A percentile compares a stretch with the other conserved stretches of the same genome.
These are phyloP conservation scores for Ramaria sp. DNA, from an alignment of 768 basidiomycete species.

Conservation along the genomic window DNA sequence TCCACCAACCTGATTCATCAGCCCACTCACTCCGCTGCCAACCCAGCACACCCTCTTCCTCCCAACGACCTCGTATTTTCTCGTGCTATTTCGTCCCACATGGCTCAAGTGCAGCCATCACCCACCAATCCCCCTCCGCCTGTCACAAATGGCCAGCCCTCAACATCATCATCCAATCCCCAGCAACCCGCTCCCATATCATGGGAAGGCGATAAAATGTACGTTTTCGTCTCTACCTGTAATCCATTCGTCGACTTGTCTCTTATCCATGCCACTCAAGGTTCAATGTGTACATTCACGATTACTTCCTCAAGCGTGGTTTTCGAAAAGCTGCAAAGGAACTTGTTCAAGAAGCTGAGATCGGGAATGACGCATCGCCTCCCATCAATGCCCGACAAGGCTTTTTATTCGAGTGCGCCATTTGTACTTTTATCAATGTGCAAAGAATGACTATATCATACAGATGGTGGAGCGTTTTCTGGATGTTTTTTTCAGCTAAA, in stretches of 20 bases:
- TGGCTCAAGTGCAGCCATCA: conserved; percentile 10
- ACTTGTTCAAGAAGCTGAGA: conserved; percentile 55
- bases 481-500: conserved; percentile 77
- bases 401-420: conserved; percentile 66
- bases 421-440: conserved; percentile 10
- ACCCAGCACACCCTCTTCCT: not conserved
- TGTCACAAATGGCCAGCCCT: conserved; percentile 5
- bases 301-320: conserved; percentile 75
- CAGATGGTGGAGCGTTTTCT: conserved; percentile 88
- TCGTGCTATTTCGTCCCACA: not conserved
- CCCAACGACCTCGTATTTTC: not conserved
- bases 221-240: not conserved
- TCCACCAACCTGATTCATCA: not conserved
- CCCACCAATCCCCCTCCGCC: conserved; percentile 4
- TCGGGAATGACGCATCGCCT: conserved; percentile 48
- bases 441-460: conserved; percentile 2
- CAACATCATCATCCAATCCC: not conserved
- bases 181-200: conserved; percentile 25
- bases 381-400: conserved; percentile 81
- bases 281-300: conserved; percentile 86
- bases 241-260: conserved; percentile 18
- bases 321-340: conserved; percentile 63
- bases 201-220: conserved; percentile 87
- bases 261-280: conserved; percentile 23
- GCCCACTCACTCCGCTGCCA: not conserved